Conservation (phyloP, 148 eudicot species). For the Gaultheria prostrata region DNA sequence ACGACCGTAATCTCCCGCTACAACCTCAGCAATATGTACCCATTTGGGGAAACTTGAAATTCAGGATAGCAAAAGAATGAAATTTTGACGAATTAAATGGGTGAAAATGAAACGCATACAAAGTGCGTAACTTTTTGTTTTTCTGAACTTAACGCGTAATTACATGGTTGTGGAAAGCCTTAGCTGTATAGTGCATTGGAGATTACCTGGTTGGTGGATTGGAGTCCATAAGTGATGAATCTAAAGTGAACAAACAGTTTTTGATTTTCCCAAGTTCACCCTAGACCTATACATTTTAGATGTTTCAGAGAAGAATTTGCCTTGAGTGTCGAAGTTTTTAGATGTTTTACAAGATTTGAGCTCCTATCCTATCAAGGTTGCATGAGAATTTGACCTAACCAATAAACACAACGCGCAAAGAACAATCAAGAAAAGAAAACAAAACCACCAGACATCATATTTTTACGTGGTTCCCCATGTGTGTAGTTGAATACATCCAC, state of each 20-base stretch:
- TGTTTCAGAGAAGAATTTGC: neutral
- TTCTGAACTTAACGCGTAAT: neutral
- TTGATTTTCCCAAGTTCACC: neutral
- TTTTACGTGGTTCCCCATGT: no score
- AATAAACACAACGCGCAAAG: no score
- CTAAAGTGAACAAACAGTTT: neutral
- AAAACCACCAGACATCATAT: no score
- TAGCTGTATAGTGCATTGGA: neutral
- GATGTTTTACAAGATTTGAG: neutral
- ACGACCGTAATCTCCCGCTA: neutral
- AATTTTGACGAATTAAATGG: neutral
- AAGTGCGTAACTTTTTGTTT: neutral
- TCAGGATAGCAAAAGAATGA: neutral
- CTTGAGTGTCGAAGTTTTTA: neutral
- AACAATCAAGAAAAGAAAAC: no score
- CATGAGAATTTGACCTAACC: neutral
- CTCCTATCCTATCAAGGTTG: neutral
- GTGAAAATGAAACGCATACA: neutral
- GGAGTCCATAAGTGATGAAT: neutral
- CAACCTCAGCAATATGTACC: neutral
- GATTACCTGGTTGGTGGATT: neutral
- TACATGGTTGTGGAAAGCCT: neutral
- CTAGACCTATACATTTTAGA: neutral
- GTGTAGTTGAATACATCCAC: no score
- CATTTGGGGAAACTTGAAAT: neutral